These are phyloP conservation scores for Linum tenue DNA, from an alignment of 345 rosid species.

Conservation along the genomic window DNA sequence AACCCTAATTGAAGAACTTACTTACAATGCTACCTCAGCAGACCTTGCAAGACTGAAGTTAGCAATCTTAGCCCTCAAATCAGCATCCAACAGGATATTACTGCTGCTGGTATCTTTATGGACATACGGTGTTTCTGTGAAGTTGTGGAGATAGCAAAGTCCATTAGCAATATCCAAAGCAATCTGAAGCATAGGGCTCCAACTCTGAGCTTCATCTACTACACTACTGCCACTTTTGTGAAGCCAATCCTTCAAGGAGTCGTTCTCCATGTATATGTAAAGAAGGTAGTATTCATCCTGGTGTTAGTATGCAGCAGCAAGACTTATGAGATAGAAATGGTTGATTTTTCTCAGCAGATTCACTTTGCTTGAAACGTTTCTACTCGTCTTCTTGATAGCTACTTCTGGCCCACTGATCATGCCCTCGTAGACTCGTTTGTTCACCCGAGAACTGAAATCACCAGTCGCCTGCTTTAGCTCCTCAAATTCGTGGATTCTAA, in stretches of 20 bases:
- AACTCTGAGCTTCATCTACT: constrained; percentile 13
- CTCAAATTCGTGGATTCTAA: constrained; percentile 30
- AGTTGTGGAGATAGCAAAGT: constrained; percentile 40
- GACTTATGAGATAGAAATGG: constrained; percentile 37
- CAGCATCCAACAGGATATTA: constrained; percentile 25
- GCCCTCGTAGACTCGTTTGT: constrained; percentile 22
- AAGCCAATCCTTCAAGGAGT: constrained; percentile 32
- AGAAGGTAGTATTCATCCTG: constrained; percentile 27
- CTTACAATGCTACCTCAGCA: constrained; percentile 20
- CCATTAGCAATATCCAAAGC: constrained; percentile 41
- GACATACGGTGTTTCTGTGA: constrained; percentile 31
- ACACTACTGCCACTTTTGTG: background rate
- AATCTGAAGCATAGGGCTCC: constrained; percentile 30
- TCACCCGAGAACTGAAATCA: constrained; percentile 26
- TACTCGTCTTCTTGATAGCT: constrained; percentile 28
- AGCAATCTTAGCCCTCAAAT: constrained; percentile 35
- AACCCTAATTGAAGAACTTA: constrained; percentile 12
- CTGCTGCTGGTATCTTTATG: constrained; percentile 36
- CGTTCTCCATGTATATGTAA: constrained; percentile 32
- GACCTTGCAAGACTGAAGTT: constrained; percentile 32
- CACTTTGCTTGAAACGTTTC: constrained; percentile 29
- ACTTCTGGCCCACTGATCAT: constrained; percentile 18
- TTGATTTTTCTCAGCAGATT: constrained; percentile 29
- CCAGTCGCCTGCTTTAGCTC: constrained; percentile 25
- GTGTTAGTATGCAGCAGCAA: constrained; percentile 26